A percentile compares a stretch with the other conserved stretches of the same genome.
Conservation (phyloP, 139 green algal species). For the Astrephomene gubernaculifera region DNA sequence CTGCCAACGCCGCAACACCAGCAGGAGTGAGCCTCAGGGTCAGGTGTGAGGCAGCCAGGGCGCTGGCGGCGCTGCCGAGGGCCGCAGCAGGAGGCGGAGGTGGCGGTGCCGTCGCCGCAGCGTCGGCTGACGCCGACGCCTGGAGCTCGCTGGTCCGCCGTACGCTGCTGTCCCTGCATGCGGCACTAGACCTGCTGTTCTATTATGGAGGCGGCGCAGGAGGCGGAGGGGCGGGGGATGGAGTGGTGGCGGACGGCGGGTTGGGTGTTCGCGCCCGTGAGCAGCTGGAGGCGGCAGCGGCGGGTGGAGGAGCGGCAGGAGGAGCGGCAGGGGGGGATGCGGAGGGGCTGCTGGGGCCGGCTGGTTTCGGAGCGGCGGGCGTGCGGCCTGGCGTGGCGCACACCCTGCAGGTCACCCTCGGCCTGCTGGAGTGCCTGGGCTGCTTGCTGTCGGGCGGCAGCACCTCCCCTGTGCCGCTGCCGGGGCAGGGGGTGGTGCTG, state of each 20-base stretch:
- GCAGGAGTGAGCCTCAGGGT: too few relatives aligned
- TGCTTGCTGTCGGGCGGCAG: conserved; percentile 47
- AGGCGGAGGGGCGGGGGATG: neutral
- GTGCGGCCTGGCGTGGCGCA: neutral
- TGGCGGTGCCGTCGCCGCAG: too few relatives aligned
- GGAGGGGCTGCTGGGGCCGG: conserved; percentile 14
- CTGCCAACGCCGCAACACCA: too few relatives aligned
- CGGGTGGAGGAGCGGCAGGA: neutral
- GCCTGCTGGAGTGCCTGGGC: conserved; percentile 40
- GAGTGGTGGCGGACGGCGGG: conserved; percentile 1
- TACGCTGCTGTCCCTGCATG: conserved; percentile 24
- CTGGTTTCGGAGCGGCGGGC: neutral
- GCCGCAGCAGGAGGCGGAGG: neutral
- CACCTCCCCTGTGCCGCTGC: conserved; percentile 52
- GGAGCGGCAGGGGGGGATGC: neutral
- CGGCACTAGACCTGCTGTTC: neutral
- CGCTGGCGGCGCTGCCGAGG: conserved; percentile 20
- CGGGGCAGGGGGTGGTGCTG: conserved; percentile 49
- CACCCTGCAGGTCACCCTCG: conserved; percentile 1
- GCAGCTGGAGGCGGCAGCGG: conserved; percentile 5
- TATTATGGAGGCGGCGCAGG: neutral
- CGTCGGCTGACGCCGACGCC: neutral
- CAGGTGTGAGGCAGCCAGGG: conserved; percentile 4
- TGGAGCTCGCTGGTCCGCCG: conserved; percentile 13
- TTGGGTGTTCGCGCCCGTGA: conserved; percentile 27